phyloP scores from a whole-genome alignment of 1,139 yeast genomes.

The Tardiomyces digboiensis region DNA sequence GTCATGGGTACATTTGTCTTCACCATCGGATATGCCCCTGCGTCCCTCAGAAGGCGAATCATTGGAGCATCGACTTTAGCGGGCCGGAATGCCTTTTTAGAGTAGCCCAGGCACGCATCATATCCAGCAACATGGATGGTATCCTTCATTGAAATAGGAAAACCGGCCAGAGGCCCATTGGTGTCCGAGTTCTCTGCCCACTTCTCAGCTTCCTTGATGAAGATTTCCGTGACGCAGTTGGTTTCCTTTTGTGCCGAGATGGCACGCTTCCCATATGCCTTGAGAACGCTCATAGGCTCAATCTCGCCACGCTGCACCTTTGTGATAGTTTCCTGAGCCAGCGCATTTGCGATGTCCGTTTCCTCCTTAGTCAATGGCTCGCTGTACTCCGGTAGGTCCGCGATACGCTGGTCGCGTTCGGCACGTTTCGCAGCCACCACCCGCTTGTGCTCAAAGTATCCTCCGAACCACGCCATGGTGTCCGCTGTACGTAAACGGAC shows the following conservation, averaged over 20 bases:
- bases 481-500: too few relatives aligned
- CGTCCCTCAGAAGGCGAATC: constrained; percentile 29
- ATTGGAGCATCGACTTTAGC: constrained; percentile 26
- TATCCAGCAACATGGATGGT: constrained; percentile 40
- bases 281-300: constrained; percentile 23
- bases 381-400: constrained; percentile 23
- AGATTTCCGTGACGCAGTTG: constrained; percentile 31
- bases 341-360: constrained; percentile 16
- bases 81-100: constrained; percentile 31
- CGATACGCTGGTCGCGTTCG: constrained; percentile 27
- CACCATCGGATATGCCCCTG: constrained; percentile 39
- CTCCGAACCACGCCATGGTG: too few relatives aligned
- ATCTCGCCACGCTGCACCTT: constrained; percentile 24
- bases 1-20: constrained; percentile 43
- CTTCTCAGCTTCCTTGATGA: constrained; percentile 28
- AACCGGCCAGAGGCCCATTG: constrained; percentile 55
- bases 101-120: constrained; percentile 43
- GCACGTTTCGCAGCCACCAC: constrained; percentile 21
- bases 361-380: constrained; percentile 27
- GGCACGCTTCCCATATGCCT: constrained; percentile 32
- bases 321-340: constrained; percentile 21
- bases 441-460: constrained; percentile 6
- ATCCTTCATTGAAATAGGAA: constrained; percentile 55
- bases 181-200: constrained; percentile 21
- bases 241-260: constrained; percentile 25